Evolutionary conservation across 2,329 filamentous ascomycete genomes (phyloP).

Genomic region (Phaeoacremonium minimum): DNA sequence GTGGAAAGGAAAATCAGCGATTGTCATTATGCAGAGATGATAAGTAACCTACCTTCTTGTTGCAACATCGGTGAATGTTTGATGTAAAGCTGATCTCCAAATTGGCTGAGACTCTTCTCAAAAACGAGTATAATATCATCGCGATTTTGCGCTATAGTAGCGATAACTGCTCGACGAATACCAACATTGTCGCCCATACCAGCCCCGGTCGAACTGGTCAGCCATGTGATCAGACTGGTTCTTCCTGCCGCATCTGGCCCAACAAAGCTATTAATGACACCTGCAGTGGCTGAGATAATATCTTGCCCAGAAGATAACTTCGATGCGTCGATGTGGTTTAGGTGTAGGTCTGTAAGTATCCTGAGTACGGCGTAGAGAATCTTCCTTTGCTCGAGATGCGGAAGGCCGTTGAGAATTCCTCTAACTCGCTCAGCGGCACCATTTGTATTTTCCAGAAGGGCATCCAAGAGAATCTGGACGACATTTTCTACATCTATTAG

Average conservation of each 20-base stretch:
- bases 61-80: conserved; percentile 78
- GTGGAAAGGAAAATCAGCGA: conserved; percentile 3
- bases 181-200: conserved; percentile 60
- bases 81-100: conserved; percentile 84
- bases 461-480: conserved; percentile 27
- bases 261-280: conserved; percentile 48
- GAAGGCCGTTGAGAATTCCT: conserved; percentile 27
- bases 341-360: conserved; percentile 38
- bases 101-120: conserved; percentile 66
- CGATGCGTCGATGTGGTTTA: conserved; percentile 28
- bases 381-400: conserved; percentile 38
- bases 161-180: conserved; percentile 63
- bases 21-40: background rate
- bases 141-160: conserved; percentile 48
- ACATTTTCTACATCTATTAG: conserved; percentile 33
- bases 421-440: conserved; percentile 20
- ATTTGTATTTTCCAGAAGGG: conserved; percentile 25
- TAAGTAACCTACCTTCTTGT: conserved; percentile 68
- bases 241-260: conserved; percentile 42
- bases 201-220: conserved; percentile 59
- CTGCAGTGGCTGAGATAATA: conserved; percentile 53
- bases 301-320: conserved; percentile 19
- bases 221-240: conserved; percentile 58
- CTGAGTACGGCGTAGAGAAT: conserved; percentile 33
- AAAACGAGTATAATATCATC: conserved; percentile 51